Evolutionary conservation across 1,284 basidiomycete species (phyloP), one percentile per base, ranked within the genome.

Genomic region (Fistulinella cinereoalba): DNA sequence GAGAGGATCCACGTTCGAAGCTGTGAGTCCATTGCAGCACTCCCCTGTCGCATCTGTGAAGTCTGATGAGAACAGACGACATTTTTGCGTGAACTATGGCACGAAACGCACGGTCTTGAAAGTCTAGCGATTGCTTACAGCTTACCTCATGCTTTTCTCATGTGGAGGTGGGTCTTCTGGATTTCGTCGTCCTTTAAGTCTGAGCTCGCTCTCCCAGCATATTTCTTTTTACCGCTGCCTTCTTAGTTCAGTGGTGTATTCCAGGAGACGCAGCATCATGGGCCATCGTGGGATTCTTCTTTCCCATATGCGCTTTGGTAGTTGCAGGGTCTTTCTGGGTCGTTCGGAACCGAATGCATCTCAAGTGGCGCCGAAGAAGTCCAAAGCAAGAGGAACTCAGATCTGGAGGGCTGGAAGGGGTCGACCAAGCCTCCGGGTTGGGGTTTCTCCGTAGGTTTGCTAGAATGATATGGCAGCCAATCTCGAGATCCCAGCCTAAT

Each of bases 41-140:
- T n/a, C n/a, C n/a, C n/a, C n/a, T n/a, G n/a, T 5, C 10, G n/a
- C 18, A 13, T 18, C 15, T 19, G 7, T 21, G 2, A 34, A 40
- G 1, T 37, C 47, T 55, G 29, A 50, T 22, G 31, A 6, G 40
- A 33, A 28, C 22, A 68, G 64, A 66, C 61, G 3, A 44, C 15
- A 19, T 74, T 64, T 37, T 49, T 73, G 39, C 6, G 34, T 9
- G 36, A 34, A 3, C 34, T 57, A 15, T 47, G 43, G 18, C 56
- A 69, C 16, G 34, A 50, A 21, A 60, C 37, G 13, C 57, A 66
- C 22, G 68, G 70, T 3, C 51, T 68, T 0, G 70, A 74, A 52
- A 64, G 36, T 2, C 55, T 74, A 15, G 70, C 71, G 11, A 61
- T 72, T 12, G 37, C 66, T 21, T 71, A 69, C 45, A 66, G 68